Evolutionary conservation across 768 basidiomycete species (phyloP).

Genomic region (Lactarius akahatsu): DNA sequence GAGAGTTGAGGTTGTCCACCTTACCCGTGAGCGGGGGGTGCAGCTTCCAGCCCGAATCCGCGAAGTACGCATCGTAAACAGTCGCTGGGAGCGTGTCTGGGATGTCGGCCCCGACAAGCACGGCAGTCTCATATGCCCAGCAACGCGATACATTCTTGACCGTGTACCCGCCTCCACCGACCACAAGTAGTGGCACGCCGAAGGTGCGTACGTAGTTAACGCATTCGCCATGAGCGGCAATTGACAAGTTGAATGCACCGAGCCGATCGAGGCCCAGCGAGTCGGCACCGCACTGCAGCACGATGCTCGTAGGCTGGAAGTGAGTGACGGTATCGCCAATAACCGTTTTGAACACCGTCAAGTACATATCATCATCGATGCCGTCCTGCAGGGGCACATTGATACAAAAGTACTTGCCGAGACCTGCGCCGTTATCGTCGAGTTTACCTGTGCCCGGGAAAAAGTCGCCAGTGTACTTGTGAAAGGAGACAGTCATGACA

Average conservation of each 20-base stretch:
- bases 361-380: slow-evolving; percentile 96
- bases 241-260: slow-evolving; percentile 96
- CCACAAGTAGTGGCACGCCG: slow-evolving; percentile 83
- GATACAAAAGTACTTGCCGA: slow-evolving; percentile 91
- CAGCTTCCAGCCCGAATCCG: slow-evolving; percentile 86
- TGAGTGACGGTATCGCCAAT: slow-evolving; percentile 90
- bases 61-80: slow-evolving; percentile 91
- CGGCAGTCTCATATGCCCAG: slow-evolving; percentile 97
- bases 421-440: slow-evolving; percentile 84
- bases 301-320: slow-evolving; percentile 87
- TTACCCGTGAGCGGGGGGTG: slow-evolving; percentile 90
- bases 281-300: slow-evolving; percentile 96
- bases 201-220: slow-evolving; percentile 95
- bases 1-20: slow-evolving; percentile 90
- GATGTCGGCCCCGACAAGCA: slow-evolving; percentile 79
- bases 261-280: slow-evolving; percentile 92
- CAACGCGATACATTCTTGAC: slow-evolving; percentile 97
- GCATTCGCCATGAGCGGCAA: slow-evolving; percentile 97
- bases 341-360: slow-evolving; percentile 92
- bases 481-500: slow-evolving; percentile 99
- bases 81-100: slow-evolving; percentile 87
- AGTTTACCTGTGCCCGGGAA: slow-evolving; percentile 97
- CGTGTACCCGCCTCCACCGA: slow-evolving; percentile 96
- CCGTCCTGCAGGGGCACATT: slow-evolving; percentile 96
- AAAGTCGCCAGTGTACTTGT: slow-evolving; percentile 98